Conservation (phyloP, 352 stramenopile genomes). For the Pythium dissotocum region DNA sequence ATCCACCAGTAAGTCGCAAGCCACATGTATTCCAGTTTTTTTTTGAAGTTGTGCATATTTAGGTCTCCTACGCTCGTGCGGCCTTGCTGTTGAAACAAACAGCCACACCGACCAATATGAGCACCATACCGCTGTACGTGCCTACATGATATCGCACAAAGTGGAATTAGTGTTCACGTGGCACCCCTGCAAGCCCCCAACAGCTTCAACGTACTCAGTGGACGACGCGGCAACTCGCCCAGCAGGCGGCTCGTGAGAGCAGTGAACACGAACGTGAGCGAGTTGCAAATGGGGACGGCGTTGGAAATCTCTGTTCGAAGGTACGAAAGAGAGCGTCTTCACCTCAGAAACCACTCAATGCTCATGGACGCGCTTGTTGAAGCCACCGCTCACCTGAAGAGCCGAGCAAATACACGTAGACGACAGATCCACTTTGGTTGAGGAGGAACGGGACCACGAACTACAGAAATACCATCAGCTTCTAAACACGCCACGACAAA, state of each 20-base stretch:
- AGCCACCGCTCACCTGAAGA: slow-evolving; percentile 44
- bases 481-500: not conserved
- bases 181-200: not conserved
- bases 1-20: too few relatives aligned
- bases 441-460: slow-evolving; percentile 81
- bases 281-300: slow-evolving; percentile 89
- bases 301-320: slow-evolving; percentile 68
- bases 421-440: slow-evolving; percentile 84
- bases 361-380: not conserved
- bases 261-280: slow-evolving; percentile 88
- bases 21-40: too few relatives aligned
- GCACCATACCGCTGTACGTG: slow-evolving; percentile 29
- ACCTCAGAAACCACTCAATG: not conserved
- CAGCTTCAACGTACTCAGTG: slow-evolving; percentile 45
- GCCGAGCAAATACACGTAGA: slow-evolving; percentile 78
- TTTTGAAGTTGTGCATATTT: too few relatives aligned
- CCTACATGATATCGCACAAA: slow-evolving; percentile 1
- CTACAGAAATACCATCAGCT: slow-evolving; percentile 30
- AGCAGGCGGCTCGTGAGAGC: slow-evolving; percentile 75
- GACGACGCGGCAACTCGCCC: slow-evolving; percentile 68
- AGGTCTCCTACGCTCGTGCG: not conserved
- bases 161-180: not conserved
- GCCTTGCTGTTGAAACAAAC: slow-evolving; percentile 32
- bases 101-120: slow-evolving; percentile 29
- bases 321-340: not conserved